These are phyloP conservation scores for Pelargonium nanum DNA, from an alignment of 345 rosid species.

Conservation along the genomic window DNA sequence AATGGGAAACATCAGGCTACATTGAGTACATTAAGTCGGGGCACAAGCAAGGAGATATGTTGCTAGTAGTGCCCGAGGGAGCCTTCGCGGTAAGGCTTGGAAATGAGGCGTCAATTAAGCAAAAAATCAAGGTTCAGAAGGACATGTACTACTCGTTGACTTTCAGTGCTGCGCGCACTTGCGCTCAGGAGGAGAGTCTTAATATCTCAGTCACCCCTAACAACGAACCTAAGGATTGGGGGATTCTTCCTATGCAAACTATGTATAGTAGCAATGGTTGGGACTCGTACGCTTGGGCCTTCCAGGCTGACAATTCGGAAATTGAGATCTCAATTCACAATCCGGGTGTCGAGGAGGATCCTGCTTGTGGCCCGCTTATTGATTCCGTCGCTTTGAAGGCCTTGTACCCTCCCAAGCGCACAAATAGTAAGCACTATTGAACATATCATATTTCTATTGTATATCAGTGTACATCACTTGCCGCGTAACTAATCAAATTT, in stretches of 20 bases:
- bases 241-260: constrained; percentile 70
- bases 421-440: constrained; percentile 17
- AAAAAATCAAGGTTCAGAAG: constrained; percentile 34
- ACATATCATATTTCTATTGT: too few relatives aligned
- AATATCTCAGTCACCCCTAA: constrained; percentile 60
- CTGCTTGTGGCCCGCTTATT: constrained; percentile 77
- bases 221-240: constrained; percentile 32
- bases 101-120: constrained; percentile 64
- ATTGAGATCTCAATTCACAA: constrained; percentile 55
- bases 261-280: constrained; percentile 76
- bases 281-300: constrained; percentile 80
- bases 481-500: too few relatives aligned
- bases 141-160: constrained; percentile 52
- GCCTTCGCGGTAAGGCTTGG: constrained; percentile 60
- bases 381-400: constrained; percentile 55
- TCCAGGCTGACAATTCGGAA: constrained; percentile 33
- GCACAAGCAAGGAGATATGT: constrained; percentile 81
- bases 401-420: constrained; percentile 34
- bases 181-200: constrained; percentile 70
- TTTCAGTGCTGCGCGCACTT: constrained; percentile 66
- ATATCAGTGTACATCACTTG: too few relatives aligned
- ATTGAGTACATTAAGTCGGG: constrained; percentile 88
- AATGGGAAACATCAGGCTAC: constrained; percentile 61
- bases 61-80: constrained; percentile 72
- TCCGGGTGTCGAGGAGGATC: constrained; percentile 59